Evolutionary conservation across 805 yeast genomes (phyloP), one percentile per base, ranked within the genome.

Genomic region (Saccharomycopsis vini): DNA sequence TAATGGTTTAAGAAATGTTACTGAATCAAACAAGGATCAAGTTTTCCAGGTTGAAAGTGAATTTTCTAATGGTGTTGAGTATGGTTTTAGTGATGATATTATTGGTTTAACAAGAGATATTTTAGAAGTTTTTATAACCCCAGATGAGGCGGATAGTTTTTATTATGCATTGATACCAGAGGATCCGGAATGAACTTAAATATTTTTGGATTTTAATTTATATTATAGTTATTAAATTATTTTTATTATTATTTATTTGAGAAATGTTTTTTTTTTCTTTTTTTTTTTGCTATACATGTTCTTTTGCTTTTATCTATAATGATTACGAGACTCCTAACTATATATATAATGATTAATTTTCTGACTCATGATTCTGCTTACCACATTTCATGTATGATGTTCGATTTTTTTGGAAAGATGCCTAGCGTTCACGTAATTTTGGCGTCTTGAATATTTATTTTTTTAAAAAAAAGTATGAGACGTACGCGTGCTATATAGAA

Each of bases 61-160:
- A 6, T 61, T 63, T 39, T 66, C 77, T 40, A 77, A 79, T 54
- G 85, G 85, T 1, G 56, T 77, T 12, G 85, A 79, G 54, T 69
- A 77, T 47, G 72, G 76, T 4, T 80, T 78, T 54, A 79, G 75
- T 44, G 73, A 68, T 45, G 78, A 74, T 45, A 75, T 77, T 2
- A 75, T 81, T 31, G 86, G 79, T 49, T 63, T 80, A 55, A 80
- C 94, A 0, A 67, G 86, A 49, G 84, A 79, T 50, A 71, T 86
- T 16, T 63, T 87, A 43, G 86, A 79, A 46, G 68, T 71, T 22
- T 76, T 79, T 47, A 72, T 79, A 9, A 81, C 86, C 3, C 79
- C 79, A 54, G 88, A 82, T 50, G 94, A 84, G 52, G 86, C 87
- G 1, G 95, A 87, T 59, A 74, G 77, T 42, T 62, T 86, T 49